Conservation (phyloP, 495 filamentous ascomycete genomes). For the Thermochaetoides thermophila region DNA sequence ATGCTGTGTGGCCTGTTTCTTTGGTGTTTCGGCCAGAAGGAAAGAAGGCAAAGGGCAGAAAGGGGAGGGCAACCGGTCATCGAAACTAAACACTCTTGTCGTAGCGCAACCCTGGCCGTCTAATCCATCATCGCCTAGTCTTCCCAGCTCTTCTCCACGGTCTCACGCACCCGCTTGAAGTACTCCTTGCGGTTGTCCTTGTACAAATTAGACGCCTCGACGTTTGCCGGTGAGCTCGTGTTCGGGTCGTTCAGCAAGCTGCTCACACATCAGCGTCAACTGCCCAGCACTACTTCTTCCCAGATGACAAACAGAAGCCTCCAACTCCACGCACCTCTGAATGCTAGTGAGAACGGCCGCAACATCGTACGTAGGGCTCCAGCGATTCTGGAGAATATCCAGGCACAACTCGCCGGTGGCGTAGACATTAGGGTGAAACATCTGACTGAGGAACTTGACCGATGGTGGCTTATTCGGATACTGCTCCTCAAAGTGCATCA, state of each 20-base stretch:
- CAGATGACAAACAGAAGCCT: too few species aligned
- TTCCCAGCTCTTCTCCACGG: slow-evolving; percentile 98
- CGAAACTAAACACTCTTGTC: too few species aligned
- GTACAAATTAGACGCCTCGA: slow-evolving; percentile 96
- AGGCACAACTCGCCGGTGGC: slow-evolving; percentile 91
- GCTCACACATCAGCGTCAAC: slow-evolving; percentile 6
- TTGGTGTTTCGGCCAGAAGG: too few species aligned
- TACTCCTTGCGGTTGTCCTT: slow-evolving; percentile 97
- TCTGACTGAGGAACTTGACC: slow-evolving; percentile 95
- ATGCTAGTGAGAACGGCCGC: slow-evolving; percentile 94
- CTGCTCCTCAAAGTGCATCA: slow-evolving; percentile 98
- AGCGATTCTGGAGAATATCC: slow-evolving; percentile 94
- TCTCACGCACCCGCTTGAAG: slow-evolving; percentile 84
- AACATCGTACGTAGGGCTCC: slow-evolving; percentile 98
- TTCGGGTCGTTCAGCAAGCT: slow-evolving; percentile 98
- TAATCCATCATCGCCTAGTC: slow-evolving; percentile 42
- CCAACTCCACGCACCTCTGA: slow-evolving; percentile 66
- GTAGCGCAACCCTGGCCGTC: too few species aligned
- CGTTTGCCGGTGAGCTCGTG: slow-evolving; percentile 91
- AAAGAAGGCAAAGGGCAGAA: too few species aligned
- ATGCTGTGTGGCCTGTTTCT: background rate
- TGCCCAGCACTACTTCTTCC: too few species aligned
- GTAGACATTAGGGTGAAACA: slow-evolving; percentile 99
- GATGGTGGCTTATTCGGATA: slow-evolving; percentile 97
- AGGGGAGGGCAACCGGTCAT: too few species aligned